phyloP scores from a whole-genome alignment of 257 asterid species.

The Solanum virginianum region DNA sequence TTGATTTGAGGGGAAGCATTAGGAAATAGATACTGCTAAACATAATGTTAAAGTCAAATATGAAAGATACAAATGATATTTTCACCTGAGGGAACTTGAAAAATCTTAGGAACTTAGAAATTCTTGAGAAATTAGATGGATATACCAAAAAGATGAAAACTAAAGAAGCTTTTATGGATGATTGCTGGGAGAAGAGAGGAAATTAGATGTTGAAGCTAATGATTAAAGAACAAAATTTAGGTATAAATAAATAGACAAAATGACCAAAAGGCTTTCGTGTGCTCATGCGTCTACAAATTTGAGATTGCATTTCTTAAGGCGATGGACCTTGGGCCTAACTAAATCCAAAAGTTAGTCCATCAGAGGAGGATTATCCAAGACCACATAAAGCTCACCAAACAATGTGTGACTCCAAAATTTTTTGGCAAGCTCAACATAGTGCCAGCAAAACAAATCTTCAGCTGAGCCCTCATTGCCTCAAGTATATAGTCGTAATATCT shows the following conservation, averaged over 20 bases:
- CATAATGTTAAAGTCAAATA: background rate
- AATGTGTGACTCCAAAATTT: background rate
- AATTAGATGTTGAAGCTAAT: background rate
- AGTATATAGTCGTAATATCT: background rate
- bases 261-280: background rate
- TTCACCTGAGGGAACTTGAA: background rate
- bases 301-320: background rate
- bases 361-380: background rate
- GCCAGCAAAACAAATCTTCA: conserved; percentile 5
- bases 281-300: background rate
- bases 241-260: background rate
- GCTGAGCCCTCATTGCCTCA: background rate
- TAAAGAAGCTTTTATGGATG: background rate
- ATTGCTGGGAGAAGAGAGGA: background rate
- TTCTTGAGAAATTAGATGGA: background rate
- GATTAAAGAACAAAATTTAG: background rate
- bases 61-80: background rate
- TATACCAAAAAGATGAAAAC: background rate
- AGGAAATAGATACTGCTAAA: background rate
- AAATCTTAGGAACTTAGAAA: background rate
- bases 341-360: no score
- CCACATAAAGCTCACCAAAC: background rate
- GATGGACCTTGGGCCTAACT: background rate
- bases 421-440: background rate
- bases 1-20: background rate